Evolutionary conservation across 495 filamentous ascomycete genomes (phyloP).

Genomic region (Neurospora terricola): DNA sequence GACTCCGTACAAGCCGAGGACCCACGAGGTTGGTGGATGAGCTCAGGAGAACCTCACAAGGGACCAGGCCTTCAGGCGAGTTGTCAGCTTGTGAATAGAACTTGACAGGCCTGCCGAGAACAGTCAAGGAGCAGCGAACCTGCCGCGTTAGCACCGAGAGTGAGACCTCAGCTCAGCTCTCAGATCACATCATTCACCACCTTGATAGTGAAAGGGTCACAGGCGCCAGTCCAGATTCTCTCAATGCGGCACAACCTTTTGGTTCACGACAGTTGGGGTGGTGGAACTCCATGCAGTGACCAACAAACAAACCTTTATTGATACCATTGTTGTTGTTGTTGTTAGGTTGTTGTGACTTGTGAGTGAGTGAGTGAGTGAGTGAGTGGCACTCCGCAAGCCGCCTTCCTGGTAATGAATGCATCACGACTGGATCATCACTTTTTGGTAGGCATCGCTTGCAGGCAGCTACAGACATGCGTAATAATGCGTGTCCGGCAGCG

Average conservation of each 20-base stretch:
- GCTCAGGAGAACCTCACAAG: not conserved
- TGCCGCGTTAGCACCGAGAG: not conserved
- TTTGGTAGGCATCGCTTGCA: not conserved
- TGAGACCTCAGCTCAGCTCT: not conserved
- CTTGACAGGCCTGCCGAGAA: not conserved
- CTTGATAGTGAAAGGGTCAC: not conserved
- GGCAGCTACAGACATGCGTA: not conserved
- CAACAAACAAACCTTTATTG: not conserved
- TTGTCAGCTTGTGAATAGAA: not conserved
- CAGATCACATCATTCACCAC: not conserved
- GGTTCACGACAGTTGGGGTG: not conserved
- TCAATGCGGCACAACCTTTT: not conserved
- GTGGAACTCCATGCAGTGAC: not conserved
- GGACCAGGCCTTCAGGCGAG: not conserved
- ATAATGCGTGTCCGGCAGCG: not conserved
- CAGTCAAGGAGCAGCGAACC: not conserved
- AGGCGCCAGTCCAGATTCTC: not conserved
- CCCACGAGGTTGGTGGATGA: not conserved
- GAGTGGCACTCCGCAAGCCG: not conserved
- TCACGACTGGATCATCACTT: not conserved
- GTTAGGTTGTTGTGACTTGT: not conserved
- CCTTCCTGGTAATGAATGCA: not conserved
- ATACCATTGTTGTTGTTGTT: not conserved
- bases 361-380: not conserved
- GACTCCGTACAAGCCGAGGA: not conserved